A percentile compares a stretch with the other conserved stretches of the same genome.
These are phyloP conservation scores for Rubia yunnanensis DNA, from an alignment of 257 asterid genomes.

Conservation along the genomic window DNA sequence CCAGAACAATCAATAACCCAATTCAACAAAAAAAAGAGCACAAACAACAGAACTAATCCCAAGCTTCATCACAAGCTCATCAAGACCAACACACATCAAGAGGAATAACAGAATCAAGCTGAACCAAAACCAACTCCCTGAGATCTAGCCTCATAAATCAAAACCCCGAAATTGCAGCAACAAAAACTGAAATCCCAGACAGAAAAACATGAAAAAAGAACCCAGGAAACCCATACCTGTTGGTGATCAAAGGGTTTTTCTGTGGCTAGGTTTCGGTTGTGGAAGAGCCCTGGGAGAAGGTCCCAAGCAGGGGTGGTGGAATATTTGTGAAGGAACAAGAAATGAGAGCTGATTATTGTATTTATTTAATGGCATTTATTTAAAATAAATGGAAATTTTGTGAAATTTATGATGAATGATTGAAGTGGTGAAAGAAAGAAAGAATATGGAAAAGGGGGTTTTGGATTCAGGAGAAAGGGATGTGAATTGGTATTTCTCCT, in stretches of 20 bases:
- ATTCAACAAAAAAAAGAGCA: background rate
- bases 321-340: background rate
- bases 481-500: background rate
- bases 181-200: background rate
- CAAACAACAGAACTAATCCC: background rate
- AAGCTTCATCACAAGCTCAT: no score
- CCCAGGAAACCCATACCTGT: background rate
- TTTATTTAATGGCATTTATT: no score
- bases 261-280: constrained; percentile 14
- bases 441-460: background rate
- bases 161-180: background rate
- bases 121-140: background rate
- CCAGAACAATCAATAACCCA: background rate
- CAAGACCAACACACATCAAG: background rate
- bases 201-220: background rate
- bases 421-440: background rate
- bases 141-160: constrained; percentile 9
- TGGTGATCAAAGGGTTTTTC: constrained; percentile 2
- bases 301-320: background rate
- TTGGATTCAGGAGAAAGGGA: background rate
- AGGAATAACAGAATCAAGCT: background rate
- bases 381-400: background rate
- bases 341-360: background rate
- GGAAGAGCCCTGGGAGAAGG: constrained; percentile 9
- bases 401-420: background rate